These are phyloP conservation scores for Penicillium steckii DNA, from an alignment of 495 filamentous ascomycete species.

Conservation along the genomic window DNA sequence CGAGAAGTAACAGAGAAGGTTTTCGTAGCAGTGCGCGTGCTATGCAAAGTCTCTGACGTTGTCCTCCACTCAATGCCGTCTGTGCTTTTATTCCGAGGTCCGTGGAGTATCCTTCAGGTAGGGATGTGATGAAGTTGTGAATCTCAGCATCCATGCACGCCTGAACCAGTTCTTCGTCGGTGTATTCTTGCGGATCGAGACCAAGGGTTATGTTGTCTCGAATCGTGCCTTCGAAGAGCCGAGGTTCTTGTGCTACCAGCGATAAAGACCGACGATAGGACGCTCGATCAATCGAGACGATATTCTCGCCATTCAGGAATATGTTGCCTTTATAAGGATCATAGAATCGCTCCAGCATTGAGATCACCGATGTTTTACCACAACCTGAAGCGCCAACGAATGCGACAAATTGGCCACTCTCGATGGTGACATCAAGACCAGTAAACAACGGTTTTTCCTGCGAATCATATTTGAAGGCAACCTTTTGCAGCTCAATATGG, in stretches of 20 bases:
- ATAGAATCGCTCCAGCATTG: slow-evolving; percentile 66
- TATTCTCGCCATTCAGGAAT: slow-evolving; percentile 36
- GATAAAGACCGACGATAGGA: slow-evolving; percentile 45
- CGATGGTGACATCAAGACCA: slow-evolving; percentile 43
- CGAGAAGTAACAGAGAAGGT: slow-evolving; percentile 65
- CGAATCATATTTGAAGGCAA: slow-evolving; percentile 60
- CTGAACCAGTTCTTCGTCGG: slow-evolving; percentile 47
- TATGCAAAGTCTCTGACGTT: slow-evolving; percentile 71
- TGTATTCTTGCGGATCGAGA: slow-evolving; percentile 33
- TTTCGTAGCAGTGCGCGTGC: slow-evolving; percentile 70
- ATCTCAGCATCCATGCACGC: slow-evolving; percentile 56
- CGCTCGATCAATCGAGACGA: slow-evolving; percentile 30
- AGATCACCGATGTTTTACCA: slow-evolving; percentile 69
- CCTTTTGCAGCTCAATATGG: slow-evolving; percentile 41
- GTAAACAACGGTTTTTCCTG: slow-evolving; percentile 51
- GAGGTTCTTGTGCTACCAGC: slow-evolving; percentile 51
- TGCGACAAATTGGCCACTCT: slow-evolving; percentile 64
- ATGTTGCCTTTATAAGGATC: slow-evolving; percentile 40
- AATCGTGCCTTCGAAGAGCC: slow-evolving; percentile 51
- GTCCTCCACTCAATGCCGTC: slow-evolving; percentile 63
- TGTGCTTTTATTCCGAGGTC: slow-evolving; percentile 58
- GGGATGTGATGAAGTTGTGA: slow-evolving; percentile 50
- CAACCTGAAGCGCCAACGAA: slow-evolving; percentile 71
- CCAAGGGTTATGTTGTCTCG: slow-evolving; percentile 51
- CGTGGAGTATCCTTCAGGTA: slow-evolving; percentile 63